A percentile compares a stretch with the other conserved stretches of the same genome.
These are phyloP conservation scores for Rhexocercosporidium sp. DNA, from an alignment of 2,329 filamentous ascomycete genomes.

Conservation along the genomic window DNA sequence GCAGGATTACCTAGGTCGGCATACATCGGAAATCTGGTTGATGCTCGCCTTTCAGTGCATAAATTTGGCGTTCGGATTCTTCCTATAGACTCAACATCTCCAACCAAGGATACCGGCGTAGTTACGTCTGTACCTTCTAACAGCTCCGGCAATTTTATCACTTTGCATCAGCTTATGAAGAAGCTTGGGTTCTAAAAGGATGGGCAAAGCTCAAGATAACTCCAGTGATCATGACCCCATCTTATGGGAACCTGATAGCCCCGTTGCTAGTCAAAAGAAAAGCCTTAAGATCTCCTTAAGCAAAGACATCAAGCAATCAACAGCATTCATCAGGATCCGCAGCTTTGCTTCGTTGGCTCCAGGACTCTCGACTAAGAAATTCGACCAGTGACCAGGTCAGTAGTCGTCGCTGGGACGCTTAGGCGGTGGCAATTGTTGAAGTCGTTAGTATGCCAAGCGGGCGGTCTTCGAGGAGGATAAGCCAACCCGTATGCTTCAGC, in stretches of 20 bases:
- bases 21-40: conserved; percentile 84
- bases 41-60: conserved; percentile 88
- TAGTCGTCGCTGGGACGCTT: no score
- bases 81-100: conserved; percentile 92
- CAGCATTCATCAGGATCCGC: no score
- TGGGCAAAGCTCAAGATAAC: conserved; percentile 92
- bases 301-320: conserved; percentile 89
- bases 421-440: no score
- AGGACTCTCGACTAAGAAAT: no score
- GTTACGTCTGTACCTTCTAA: conserved; percentile 96
- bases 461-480: no score
- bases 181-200: conserved; percentile 98
- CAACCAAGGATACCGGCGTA: conserved; percentile 94
- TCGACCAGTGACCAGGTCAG: no score
- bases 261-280: conserved; percentile 86
- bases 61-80: conserved; percentile 78
- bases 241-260: conserved; percentile 84
- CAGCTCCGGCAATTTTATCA: conserved; percentile 94
- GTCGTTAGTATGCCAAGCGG: no score
- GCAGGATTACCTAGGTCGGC: conserved; percentile 78
- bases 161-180: conserved; percentile 84
- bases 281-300: conserved; percentile 95
- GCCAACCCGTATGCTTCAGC: no score
- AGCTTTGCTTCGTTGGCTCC: no score
- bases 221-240: conserved; percentile 88